phyloP scores from a whole-genome alignment of 2,329 filamentous ascomycete species.

The Fusarium devonianum region DNA sequence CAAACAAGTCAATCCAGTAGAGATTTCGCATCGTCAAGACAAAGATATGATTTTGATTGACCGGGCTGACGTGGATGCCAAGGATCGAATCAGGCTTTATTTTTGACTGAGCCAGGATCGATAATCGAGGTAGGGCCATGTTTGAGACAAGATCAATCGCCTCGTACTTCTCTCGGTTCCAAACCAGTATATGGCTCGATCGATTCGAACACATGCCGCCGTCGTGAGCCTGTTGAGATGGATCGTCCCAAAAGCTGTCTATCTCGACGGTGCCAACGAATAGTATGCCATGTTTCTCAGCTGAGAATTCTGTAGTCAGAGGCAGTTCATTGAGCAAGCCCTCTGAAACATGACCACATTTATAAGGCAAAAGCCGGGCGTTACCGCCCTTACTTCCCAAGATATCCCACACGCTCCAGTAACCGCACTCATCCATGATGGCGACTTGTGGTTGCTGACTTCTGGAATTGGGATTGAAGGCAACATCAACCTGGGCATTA shows the following conservation, averaged over 20 bases:
- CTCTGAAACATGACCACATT: slow-evolving; percentile 54
- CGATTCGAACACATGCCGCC: slow-evolving; percentile 10
- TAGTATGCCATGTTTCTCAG: slow-evolving; percentile 53
- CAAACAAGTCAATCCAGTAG: slow-evolving; percentile 55
- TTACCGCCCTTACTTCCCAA: slow-evolving; percentile 47
- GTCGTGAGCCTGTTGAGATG: slow-evolving; percentile 18
- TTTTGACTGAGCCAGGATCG: slow-evolving; percentile 37
- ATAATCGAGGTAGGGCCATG: slow-evolving; percentile 38
- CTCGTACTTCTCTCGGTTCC: slow-evolving; percentile 48
- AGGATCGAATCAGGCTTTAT: slow-evolving; percentile 56
- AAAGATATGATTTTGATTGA: slow-evolving; percentile 58
- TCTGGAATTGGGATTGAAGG: slow-evolving; percentile 64
- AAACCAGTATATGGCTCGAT: slow-evolving; percentile 45
- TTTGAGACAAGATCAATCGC: slow-evolving; percentile 49
- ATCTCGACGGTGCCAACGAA: slow-evolving; percentile 47
- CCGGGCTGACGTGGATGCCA: slow-evolving; percentile 59
- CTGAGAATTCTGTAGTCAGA: slow-evolving; percentile 36
- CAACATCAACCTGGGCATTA: slow-evolving; percentile 65
- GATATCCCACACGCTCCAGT: slow-evolving; percentile 74
- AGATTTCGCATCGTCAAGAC: slow-evolving; percentile 64
- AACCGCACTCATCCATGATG: slow-evolving; percentile 69
- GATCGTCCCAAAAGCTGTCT: slow-evolving; percentile 33
- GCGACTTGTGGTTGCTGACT: slow-evolving; percentile 66
- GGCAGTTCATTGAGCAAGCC: slow-evolving; percentile 49
- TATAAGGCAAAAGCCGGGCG: slow-evolving; percentile 44